phyloP scores from a whole-genome alignment of 164 flowering plant species.

The Kalanchoe fedtschenkoi region DNA sequence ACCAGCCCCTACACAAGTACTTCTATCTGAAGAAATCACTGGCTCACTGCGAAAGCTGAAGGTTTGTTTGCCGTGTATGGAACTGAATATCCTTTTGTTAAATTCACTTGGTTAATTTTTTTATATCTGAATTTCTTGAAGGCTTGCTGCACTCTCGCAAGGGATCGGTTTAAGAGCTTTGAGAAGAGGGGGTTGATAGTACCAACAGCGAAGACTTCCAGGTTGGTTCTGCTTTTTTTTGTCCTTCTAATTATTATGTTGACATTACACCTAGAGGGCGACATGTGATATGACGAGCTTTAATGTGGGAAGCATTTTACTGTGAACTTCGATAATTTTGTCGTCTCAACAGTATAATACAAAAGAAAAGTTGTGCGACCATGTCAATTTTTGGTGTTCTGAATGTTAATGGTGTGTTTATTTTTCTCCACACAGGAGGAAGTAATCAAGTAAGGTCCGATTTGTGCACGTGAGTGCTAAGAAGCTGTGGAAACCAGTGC shows the following conservation, averaged over 20 bases:
- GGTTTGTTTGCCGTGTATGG: constrained; percentile 25
- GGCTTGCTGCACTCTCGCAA: constrained; percentile 88
- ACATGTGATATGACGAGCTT: not conserved
- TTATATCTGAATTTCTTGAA: constrained; percentile 11
- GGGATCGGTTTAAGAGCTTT: constrained; percentile 83
- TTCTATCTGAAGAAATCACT: constrained; percentile 78
- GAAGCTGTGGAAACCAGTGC: too few relatives aligned
- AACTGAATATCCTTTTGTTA: not conserved
- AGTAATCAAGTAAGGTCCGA: too few relatives aligned
- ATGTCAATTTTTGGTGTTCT: too few relatives aligned
- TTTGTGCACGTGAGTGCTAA: too few relatives aligned
- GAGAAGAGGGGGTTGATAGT: constrained; percentile 81
- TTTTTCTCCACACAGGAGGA: too few relatives aligned
- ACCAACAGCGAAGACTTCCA: constrained; percentile 45
- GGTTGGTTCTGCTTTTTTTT: constrained; percentile 20
- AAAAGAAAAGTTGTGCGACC: too few relatives aligned
- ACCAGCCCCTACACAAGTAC: constrained; percentile 84
- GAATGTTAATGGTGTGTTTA: too few relatives aligned
- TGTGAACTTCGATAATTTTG: too few relatives aligned
- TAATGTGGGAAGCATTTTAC: too few relatives aligned
- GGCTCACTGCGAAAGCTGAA: constrained; percentile 87
- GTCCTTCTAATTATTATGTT: not conserved
- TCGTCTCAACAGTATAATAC: too few relatives aligned
- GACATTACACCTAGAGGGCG: not conserved
- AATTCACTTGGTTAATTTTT: not conserved